These are phyloP conservation scores for Clonostachys byssicola DNA, from an alignment of 2,329 filamentous ascomycete species.

Conservation along the genomic window DNA sequence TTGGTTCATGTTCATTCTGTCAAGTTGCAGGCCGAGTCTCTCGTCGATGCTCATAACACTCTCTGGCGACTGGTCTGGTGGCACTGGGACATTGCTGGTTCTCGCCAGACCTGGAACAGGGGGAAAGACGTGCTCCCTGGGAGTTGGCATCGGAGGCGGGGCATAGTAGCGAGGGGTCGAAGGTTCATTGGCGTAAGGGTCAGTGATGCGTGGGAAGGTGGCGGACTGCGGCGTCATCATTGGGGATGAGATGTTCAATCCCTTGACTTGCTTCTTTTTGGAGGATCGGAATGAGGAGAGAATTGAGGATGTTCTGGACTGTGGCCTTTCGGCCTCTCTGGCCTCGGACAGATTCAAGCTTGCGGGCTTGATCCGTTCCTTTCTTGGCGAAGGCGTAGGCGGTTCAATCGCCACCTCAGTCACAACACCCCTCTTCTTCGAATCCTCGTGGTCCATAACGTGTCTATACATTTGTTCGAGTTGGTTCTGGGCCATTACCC, in stretches of 20 bases:
- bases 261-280: constrained; percentile 45
- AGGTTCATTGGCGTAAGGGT: constrained; percentile 23
- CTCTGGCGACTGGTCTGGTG: constrained; percentile 32
- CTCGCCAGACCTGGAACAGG: constrained; percentile 31
- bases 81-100: constrained; percentile 14
- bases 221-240: constrained; percentile 61
- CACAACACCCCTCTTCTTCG: constrained; percentile 51
- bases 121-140: constrained; percentile 10
- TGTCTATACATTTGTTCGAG: constrained; percentile 89
- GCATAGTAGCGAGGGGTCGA: constrained; percentile 58
- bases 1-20: constrained; percentile 8
- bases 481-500: constrained; percentile 71
- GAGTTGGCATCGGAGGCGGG: constrained; percentile 56
- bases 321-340: constrained; percentile 39
- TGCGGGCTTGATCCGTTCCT: constrained; percentile 42
- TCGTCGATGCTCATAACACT: constrained; percentile 49
- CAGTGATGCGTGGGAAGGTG: constrained; percentile 51
- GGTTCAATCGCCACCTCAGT: constrained; percentile 34
- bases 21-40: constrained; percentile 39
- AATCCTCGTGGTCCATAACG: constrained; percentile 84
- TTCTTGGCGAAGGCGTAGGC: constrained; percentile 29
- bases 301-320: constrained; percentile 55
- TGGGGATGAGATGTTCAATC: constrained; percentile 58
- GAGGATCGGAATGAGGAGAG: constrained; percentile 60
- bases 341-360: constrained; percentile 40